A percentile compares a stretch with the other conserved stretches of the same genome.
phyloP scores from a whole-genome alignment of 2,329 filamentous ascomycete species.

The Penicillium digitatum region DNA sequence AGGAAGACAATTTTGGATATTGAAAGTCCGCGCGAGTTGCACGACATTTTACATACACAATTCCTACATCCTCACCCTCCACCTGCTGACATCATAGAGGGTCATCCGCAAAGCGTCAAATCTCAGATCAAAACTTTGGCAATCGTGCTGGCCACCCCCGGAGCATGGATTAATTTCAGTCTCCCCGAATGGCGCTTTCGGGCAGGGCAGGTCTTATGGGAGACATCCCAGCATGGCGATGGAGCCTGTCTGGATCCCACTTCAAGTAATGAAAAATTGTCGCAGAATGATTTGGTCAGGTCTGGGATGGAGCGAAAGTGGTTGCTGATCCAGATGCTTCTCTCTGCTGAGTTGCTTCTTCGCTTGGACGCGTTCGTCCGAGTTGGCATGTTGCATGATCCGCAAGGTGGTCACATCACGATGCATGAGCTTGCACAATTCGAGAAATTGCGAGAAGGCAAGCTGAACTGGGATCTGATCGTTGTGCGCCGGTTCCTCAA shows the following conservation, averaged over 20 bases:
- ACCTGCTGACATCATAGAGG: constrained; percentile 20
- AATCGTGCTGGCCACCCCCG: constrained; percentile 41
- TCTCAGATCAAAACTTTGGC: constrained; percentile 46
- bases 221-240: constrained; percentile 34
- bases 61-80: constrained; percentile 39
- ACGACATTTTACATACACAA: constrained; percentile 36
- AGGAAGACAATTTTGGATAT: constrained; percentile 36
- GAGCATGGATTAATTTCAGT: constrained; percentile 49
- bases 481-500: constrained; percentile 52
- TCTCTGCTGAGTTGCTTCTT: constrained; percentile 53
- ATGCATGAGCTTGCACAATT: constrained; percentile 45
- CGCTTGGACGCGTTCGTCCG: constrained; percentile 50
- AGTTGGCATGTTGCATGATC: constrained; percentile 39
- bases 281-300: constrained; percentile 25
- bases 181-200: constrained; percentile 46
- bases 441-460: constrained; percentile 46
- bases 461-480: constrained; percentile 56
- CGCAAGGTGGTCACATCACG: constrained; percentile 41
- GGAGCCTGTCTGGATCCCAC: constrained; percentile 29
- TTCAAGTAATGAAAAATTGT: background rate
- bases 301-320: constrained; percentile 48
- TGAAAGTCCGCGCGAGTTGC: constrained; percentile 31
- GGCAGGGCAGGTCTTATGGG: constrained; percentile 46
- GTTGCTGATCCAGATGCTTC: constrained; percentile 52
- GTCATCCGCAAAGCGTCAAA: constrained; percentile 37